Evolutionary conservation across 768 basidiomycete species (phyloP), one percentile per base, ranked within the genome.

Genomic region (Psilocybe cubensis): DNA sequence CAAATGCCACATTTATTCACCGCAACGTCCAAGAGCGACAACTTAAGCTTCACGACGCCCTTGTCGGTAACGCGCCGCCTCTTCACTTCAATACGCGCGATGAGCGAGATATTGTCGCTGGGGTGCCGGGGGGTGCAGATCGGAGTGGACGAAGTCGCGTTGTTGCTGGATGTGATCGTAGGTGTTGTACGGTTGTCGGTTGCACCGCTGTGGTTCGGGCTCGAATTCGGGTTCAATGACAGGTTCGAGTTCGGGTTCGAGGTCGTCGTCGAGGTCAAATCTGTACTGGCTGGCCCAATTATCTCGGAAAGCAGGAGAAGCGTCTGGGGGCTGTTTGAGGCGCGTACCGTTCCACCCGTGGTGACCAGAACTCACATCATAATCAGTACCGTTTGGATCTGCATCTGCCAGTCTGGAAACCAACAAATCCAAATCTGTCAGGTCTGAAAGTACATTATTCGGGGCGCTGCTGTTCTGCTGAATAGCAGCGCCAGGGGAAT

Each of bases 1-100:
- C 91, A 92, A 48, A 91, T 86, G 38, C 85, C 81, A 70, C 91
- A 93, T 65, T 83, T 83, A 60, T 87, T 83, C 29, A 92, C 89
- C 1, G 76, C 65, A 12, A 80, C 74, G 35, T 86, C 91, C 18
- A 89, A 72, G 48, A 92, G 68, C 7, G 78, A 76, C 47, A 91
- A 70, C 74, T 91, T 92, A 43, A 90, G 64, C 74, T 91, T 92
- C 52, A 85, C 77, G 41, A 85, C 85, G 4, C 90, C 89, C 63
- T 89, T 82, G 60, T 76, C 76, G 46, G 82, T 83, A 46, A 78
- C 77, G 21, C 90, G 80, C 51, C 82, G 77, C 20, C 87, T 81
- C 68, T 81, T 74, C 12, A 90, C 74, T 60, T 83, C 82, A 64
- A 91, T 75, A 59, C 65, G 69, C 46, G 78, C 83, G 40, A 74